Evolutionary conservation across 176 grass and related monocot genomes (phyloP), one percentile per base, ranked within the genome.

Genomic region (Phoenix roebelenii): DNA sequence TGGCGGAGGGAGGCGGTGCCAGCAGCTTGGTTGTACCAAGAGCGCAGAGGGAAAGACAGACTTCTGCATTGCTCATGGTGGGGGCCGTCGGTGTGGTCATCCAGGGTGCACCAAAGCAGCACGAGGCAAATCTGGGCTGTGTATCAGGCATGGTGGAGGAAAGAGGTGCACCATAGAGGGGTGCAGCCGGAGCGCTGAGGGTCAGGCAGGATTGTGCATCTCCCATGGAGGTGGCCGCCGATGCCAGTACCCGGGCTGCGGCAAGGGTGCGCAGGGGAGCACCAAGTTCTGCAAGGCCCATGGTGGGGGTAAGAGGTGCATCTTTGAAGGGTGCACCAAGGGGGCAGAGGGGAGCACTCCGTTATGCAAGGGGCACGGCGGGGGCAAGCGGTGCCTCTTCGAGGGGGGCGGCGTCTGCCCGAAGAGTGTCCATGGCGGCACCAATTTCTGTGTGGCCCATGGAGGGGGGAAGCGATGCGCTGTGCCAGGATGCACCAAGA

Each of bases 31-130:
- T 16, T 95, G 90, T 66, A 95, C 85, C 23, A 95, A 95, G 60
- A 86, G 85, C 6, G 90, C 90, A 1, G 85, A 95, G 65, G 90
- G 90, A 12, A 95, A 89, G 80, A 95, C 90, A 49, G 85, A 95
- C 23, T 84, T 89, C 25, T 95, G 85, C 18, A 95, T 95, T 52
- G 85, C 79, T 52, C 90, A 95, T 49, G 90, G 90, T 23, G 90
- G 90, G 5, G 90, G 90, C 17, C 63, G 30, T 44, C 75, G 85
- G 16, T 68, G 65, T 56, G 89, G 82, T 20, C 73, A 68, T 25
- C 50, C 63, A 18, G 82, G 61, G 22, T 95, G 90, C 49, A 26
- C 32, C 0, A 95, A 80, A 59, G 90, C 90, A 5, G 85, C 90
- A 54, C 68, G 90, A 15, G 85, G 90, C 55, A 95, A 55, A 25